Evolutionary conservation across 2,329 filamentous ascomycete genomes (phyloP), one percentile per base, ranked within the genome.

Genomic region (Fusarium veterinarium): DNA sequence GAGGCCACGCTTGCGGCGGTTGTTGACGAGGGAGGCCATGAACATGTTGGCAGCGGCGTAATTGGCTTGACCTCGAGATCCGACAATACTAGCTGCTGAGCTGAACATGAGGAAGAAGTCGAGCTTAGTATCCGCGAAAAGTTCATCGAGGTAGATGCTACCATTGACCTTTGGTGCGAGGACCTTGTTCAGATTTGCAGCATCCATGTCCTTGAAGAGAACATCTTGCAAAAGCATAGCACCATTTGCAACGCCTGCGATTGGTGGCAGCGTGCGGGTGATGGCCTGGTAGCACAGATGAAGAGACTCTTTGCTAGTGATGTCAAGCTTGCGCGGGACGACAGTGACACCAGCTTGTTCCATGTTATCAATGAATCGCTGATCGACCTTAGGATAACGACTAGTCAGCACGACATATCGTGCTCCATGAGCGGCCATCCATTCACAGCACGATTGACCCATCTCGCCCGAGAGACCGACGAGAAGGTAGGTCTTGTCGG

Each of bases 81-180:
- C 84, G 1, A 78, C 73, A 1, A 84, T 75, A 8, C 59, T 74
- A 9, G 79, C 67, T 2, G 81, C 65, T 0, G 84, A 86, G 2
- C 81, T 83, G 44, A 85, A 81, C 30, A 83, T 69, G 16, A 86
- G 75, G 72, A 86, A 84, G 59, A 84, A 84, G 48, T 84, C 82
- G 1, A 84, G 77, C 11, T 75, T 52, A 0, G 60, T 51, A 3
- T 78, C 67, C 13, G 62, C 38, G 55, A 83, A 82, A 1, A 81
- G 55, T 4, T 79, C 72, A 13, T 84, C 77, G 1, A 84, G 75
- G 37, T 79, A 60, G 6, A 70, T 58, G 7, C 72, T 78, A 1
- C 84, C 84, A 1, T 80, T 61, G 4, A 85, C 80, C 73, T 85
- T 86, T 4, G 84, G 84, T 1, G 70, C 63, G 0, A 80, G 66